phyloP scores from a whole-genome alignment of 2,329 filamentous ascomycete species.

The Monosporascus sp. region DNA sequence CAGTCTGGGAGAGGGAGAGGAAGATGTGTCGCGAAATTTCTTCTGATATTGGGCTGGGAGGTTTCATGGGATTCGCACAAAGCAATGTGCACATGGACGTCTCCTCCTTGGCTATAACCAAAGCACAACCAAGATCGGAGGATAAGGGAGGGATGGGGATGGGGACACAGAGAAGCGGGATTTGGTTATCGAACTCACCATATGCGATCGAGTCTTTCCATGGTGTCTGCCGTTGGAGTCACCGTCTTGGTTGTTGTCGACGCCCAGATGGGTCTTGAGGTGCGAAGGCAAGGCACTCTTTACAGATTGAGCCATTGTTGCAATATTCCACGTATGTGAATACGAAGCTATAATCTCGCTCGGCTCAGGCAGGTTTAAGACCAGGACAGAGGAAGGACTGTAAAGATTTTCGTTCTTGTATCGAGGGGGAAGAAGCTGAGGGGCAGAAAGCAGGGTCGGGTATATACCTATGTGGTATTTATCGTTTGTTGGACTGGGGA shows the following conservation, averaged over 20 bases:
- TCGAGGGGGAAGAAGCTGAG: too few relatives aligned
- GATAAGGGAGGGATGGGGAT: not conserved
- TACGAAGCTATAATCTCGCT: not conserved
- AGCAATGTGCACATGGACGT: not conserved
- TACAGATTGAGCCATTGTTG: conserved; percentile 62
- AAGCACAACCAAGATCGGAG: not conserved
- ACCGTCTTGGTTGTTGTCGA: conserved; percentile 36
- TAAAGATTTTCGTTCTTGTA: not conserved
- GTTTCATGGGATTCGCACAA: not conserved
- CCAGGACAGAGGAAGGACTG: not conserved
- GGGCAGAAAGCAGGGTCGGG: not conserved
- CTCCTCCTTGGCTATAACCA: not conserved
- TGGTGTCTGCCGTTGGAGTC: conserved; percentile 64
- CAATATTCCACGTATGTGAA: not conserved
- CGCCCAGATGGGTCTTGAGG: conserved; percentile 58
- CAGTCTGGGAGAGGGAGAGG: not conserved
- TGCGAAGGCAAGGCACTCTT: conserved; percentile 78
- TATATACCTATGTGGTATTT: not conserved
- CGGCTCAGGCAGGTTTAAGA: not conserved
- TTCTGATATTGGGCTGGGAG: not conserved
- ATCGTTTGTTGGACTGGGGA: not conserved
- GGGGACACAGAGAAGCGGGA: not conserved
- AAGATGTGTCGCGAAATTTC: not conserved
- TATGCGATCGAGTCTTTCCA: conserved; percentile 80
- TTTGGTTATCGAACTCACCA: conserved; percentile 55